Base-by-base conservation (phyloP, 2,329 filamentous ascomycete genomes). In the Sporothrix protearum region DNA sequence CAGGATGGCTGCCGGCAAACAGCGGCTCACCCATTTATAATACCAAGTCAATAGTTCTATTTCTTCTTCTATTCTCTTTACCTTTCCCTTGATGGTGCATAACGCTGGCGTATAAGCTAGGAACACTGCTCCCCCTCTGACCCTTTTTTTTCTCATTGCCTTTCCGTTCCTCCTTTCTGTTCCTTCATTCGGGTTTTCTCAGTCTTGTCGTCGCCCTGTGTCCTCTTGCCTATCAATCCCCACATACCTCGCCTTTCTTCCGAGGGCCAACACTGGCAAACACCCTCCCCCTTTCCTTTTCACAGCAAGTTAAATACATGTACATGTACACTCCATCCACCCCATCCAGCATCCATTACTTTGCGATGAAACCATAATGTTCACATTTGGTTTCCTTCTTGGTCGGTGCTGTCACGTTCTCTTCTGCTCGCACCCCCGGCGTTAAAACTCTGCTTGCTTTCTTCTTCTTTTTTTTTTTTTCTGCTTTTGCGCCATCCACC, bases 341-440 rank as follows among this genome's bases (percentile, higher is more conserved):
- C 47, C 67, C 33, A 39, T 42, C 51, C 39, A 33, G 25, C 68
- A 70, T 68, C 28, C 55, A 47, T 28, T 68, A 3, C 8, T 57
- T 16, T 30, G 16, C 36, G 8, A 47, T 71, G 64, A 45, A 57
- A 67, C 69, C 36, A 36, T 30, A 25, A 71, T 47, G 71, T 69
- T 73, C 71, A 71, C 71, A 69, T 71, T 71, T n/a, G n/a, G 57
- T 49, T 69, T 66, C 16, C n/a, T 28, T 33, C 16, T 53, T 28
- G 10, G 42, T 39, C 25, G 8, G 14, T n/a, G 30, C 4, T 36
- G 33, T n/a, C n/a, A n/a, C n/a, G n/a, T n/a, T n/a, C n/a, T n/a
- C n/a, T n/a, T n/a, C 61, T 66, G 39, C 51, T 30, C 45, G 47
- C 66, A 64, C 63, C 68, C 68, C 66, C 12, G 68, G 42, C 28